Base-by-base conservation (phyloP, 768 basidiomycete genomes). In the Psilocybe cyanescens region DNA sequence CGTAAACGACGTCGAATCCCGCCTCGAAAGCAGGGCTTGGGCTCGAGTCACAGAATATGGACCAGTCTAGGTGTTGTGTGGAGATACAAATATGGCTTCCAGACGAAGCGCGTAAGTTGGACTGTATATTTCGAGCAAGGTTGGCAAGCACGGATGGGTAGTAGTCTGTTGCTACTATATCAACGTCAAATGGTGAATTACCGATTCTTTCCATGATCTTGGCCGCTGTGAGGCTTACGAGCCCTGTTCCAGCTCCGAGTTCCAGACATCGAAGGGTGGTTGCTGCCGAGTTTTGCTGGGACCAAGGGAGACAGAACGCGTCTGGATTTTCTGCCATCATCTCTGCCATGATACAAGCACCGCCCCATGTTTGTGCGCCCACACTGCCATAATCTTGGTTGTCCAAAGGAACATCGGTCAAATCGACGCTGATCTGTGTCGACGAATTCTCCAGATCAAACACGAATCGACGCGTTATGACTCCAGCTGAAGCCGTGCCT, bases 331-430 rank as follows among this genome's bases (percentile, higher is more conserved):
- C 80, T 2, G 83, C 83, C 44, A 95, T 84, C 74, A 87, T 82
- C 69, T 92, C 89, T 0, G 92, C 85, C 58, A 96, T 79, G 6
- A 95, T 84, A 65, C 89, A 93, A 3, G 92, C 89, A 8, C 89
- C 86, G 3, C 92, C 93, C 94, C 94, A 96, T 0, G 93, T 95
- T 75, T 95, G 94, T 29, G 92, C 87, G 1, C 94, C 94, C 16
- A 94, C 86, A 57, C 87, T 90, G 11, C 78, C 75, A 63, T 86
- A 88, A 65, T 92, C 89, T n/a, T 80, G 75, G 58, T 91, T 87
- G 53, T 87, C 83, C 46, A 94, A 74, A 1, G 91, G 85, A 1
- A 87, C 81, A 70, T 95, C 94, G 31, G 78, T 86, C 52, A 95
- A 67, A 55, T 77, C 69, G 9, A 90, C 74, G 9, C 74, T 62